A percentile compares a stretch with the other conserved stretches of the same genome.
These are phyloP conservation scores for Geosmithia putterillii DNA, from an alignment of 2,329 filamentous ascomycete species.

Conservation along the genomic window DNA sequence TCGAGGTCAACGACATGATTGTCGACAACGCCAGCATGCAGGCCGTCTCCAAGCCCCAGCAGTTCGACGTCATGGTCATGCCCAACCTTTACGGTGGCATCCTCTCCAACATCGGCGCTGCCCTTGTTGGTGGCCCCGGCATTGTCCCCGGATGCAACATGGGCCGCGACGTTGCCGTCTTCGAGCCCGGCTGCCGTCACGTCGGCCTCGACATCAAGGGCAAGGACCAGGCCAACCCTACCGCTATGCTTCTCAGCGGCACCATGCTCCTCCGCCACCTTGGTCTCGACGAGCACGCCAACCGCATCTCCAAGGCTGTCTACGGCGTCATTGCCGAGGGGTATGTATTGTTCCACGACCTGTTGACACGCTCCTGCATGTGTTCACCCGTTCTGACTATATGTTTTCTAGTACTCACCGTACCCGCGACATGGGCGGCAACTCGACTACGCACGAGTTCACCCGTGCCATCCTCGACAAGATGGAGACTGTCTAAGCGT, in stretches of 20 bases:
- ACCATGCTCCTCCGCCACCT: slow-evolving; percentile 97
- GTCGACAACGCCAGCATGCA: slow-evolving; percentile 99
- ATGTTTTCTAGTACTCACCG: slow-evolving; percentile 56
- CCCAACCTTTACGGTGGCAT: slow-evolving; percentile 99
- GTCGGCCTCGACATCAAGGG: slow-evolving; percentile 99
- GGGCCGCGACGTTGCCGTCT: slow-evolving; percentile 95
- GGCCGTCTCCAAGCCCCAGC: slow-evolving; percentile 88
- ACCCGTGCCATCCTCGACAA: slow-evolving; percentile 87
- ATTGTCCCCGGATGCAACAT: slow-evolving; percentile 99
- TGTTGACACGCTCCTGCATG: background rate
- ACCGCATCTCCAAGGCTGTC: slow-evolving; percentile 86
- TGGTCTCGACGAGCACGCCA: slow-evolving; percentile 94
- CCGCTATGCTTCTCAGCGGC: slow-evolving; percentile 85
- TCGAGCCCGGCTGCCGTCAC: slow-evolving; percentile 98
- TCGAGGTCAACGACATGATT: slow-evolving; percentile 98
- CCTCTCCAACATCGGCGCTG: slow-evolving; percentile 95
- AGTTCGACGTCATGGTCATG: slow-evolving; percentile 99
- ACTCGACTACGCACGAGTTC: slow-evolving; percentile 84
- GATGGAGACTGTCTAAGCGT: slow-evolving; percentile 66
- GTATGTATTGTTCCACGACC: slow-evolving; percentile 37
- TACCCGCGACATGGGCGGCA: slow-evolving; percentile 93
- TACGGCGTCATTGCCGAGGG: slow-evolving; percentile 76
- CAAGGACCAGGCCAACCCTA: slow-evolving; percentile 98
- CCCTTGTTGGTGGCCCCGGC: slow-evolving; percentile 90
- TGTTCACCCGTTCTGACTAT: background rate